A percentile compares a stretch with the other conserved stretches of the same genome.
Conservation (phyloP, 257 asterid genomes). For the Verbena officinalis region DNA sequence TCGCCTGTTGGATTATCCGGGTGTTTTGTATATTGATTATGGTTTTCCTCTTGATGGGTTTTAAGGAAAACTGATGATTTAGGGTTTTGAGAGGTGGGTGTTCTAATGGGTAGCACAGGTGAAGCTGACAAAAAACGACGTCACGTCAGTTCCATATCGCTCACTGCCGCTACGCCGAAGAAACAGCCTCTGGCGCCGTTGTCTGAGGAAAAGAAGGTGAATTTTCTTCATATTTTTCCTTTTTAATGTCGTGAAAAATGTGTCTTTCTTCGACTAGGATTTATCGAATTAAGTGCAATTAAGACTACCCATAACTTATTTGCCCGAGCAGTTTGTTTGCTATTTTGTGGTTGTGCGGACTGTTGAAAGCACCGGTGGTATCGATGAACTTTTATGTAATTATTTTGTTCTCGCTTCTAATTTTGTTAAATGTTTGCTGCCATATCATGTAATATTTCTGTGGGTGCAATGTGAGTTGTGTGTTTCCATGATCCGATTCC, state of each 20-base stretch:
- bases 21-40: slow-evolving; percentile 27
- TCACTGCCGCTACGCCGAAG: slow-evolving; percentile 60
- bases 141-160: slow-evolving; percentile 70
- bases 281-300: slow-evolving; percentile 6
- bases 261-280: neutral
- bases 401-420: neutral
- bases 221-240: neutral
- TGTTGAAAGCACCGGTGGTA: neutral
- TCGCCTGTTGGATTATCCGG: slow-evolving; percentile 8
- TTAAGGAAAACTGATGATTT: slow-evolving; percentile 35
- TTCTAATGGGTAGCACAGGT: slow-evolving; percentile 77
- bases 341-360: slow-evolving; percentile 5
- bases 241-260: neutral
- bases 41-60: slow-evolving; percentile 18
- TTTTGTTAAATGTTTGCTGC: neutral
- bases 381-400: slow-evolving; percentile 14
- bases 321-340: slow-evolving; percentile 19
- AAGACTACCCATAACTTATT: neutral
- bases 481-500: slow-evolving; percentile 21
- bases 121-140: slow-evolving; percentile 84
- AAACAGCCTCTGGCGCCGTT: slow-evolving; percentile 57
- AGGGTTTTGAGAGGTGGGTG: slow-evolving; percentile 57
- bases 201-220: slow-evolving; percentile 87
- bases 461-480: slow-evolving; percentile 1
- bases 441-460: neutral